Percentiles rank a stretch among this genome's conserved stretches.
These are phyloP conservation scores for Apiospora koreana DNA, from an alignment of 2,329 filamentous ascomycete species.

Conservation along the genomic window DNA sequence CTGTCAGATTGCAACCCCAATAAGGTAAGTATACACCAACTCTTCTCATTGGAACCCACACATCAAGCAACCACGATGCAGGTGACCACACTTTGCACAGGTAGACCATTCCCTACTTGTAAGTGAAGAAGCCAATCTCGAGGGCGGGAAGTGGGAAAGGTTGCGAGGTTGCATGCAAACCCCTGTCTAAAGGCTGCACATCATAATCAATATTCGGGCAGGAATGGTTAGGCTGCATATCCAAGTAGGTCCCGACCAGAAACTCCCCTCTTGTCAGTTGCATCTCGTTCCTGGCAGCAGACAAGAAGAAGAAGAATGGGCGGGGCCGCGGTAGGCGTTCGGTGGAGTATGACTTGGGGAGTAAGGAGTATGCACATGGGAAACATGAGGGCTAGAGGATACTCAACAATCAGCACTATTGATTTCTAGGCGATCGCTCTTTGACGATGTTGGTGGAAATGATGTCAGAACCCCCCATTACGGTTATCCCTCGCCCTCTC, in stretches of 20 bases:
- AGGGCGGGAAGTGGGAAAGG: neutral
- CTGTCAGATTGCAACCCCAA: neutral
- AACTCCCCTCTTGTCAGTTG: neutral
- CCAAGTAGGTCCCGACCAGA: neutral
- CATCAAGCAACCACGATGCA: neutral
- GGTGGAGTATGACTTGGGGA: neutral
- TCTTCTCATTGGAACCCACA: no score
- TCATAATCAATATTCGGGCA: conserved; percentile 1
- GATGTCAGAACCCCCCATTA: neutral
- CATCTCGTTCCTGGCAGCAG: neutral
- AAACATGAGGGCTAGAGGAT: no score
- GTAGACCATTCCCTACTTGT: no score
- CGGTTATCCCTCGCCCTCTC: neutral
- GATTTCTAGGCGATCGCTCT: neutral
- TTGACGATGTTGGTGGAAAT: neutral
- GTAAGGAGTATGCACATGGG: no score
- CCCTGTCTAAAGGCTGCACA: neutral
- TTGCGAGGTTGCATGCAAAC: neutral
- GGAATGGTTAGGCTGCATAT: neutral
- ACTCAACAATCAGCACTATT: neutral
- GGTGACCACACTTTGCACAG: neutral
- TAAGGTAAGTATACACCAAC: neutral
- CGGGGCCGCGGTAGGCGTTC: neutral
- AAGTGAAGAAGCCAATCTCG: neutral
- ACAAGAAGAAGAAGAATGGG: no score